Evolutionary conservation across 2,329 filamentous ascomycete species (phyloP).

Genomic region (Ustilaginoidea virens): DNA sequence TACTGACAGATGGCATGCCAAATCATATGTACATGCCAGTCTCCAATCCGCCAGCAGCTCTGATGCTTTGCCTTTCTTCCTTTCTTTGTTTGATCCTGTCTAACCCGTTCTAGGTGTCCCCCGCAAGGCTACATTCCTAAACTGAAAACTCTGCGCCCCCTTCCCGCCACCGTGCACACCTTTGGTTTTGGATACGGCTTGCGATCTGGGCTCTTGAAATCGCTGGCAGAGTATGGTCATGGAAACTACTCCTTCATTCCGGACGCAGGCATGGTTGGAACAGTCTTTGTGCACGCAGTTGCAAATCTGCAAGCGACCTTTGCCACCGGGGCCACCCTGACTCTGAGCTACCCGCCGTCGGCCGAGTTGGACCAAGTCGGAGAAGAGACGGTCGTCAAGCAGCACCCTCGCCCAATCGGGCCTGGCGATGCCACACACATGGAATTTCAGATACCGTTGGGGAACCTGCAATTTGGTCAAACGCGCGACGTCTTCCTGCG

Average conservation of each 20-base stretch:
- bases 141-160: slow-evolving; percentile 23
- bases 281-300: slow-evolving; percentile 45
- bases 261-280: slow-evolving; percentile 46
- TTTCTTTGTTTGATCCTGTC: no score
- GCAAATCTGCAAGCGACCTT: slow-evolving; percentile 45
- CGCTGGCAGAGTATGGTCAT: slow-evolving; percentile 39
- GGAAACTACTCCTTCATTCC: slow-evolving; percentile 48
- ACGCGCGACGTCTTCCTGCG: slow-evolving; percentile 37
- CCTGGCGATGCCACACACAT: slow-evolving; percentile 5
- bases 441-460: slow-evolving; percentile 25
- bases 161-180: slow-evolving; percentile 26
- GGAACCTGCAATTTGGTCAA: slow-evolving; percentile 45
- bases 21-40: slow-evolving; percentile 36
- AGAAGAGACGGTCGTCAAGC: slow-evolving; percentile 22
- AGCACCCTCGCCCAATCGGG: slow-evolving; percentile 8
- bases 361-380: slow-evolving; percentile 24
- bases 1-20: slow-evolving; percentile 39
- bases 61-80: no score
- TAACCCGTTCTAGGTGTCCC: slow-evolving; percentile 22
- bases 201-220: slow-evolving; percentile 36
- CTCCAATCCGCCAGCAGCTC: no score
- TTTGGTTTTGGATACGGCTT: slow-evolving; percentile 21
- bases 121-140: slow-evolving; percentile 37
- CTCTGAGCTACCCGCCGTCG: slow-evolving; percentile 20
- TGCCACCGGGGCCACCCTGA: slow-evolving; percentile 29